These are phyloP conservation scores for Meira nashicola DNA, from an alignment of 1,284 basidiomycete species.

Conservation along the genomic window DNA sequence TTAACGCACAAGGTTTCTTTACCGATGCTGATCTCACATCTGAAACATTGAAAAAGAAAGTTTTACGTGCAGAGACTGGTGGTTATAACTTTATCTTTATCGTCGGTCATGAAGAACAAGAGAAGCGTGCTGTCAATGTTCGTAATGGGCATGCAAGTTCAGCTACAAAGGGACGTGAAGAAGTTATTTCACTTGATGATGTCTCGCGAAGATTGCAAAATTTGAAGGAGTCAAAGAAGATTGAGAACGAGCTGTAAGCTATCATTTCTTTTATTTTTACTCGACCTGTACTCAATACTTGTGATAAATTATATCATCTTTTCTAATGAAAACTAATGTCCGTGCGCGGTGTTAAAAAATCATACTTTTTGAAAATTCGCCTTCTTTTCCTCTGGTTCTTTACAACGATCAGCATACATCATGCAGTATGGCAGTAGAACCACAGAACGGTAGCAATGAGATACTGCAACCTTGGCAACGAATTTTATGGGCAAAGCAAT, in stretches of 20 bases:
- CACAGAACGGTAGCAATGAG: background rate
- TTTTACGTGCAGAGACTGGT: conserved; percentile 55
- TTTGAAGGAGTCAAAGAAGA: conserved; percentile 33
- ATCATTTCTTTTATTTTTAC: too few relatives aligned
- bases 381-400: background rate
- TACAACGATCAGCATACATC: too few relatives aligned
- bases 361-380: background rate
- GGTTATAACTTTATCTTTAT: conserved; percentile 89
- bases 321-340: too few relatives aligned
- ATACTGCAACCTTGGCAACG: conserved; percentile 62
- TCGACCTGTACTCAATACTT: too few relatives aligned
- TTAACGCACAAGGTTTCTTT: conserved; percentile 69
- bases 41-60: conserved; percentile 94
- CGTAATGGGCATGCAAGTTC: conserved; percentile 61
- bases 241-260: conserved; percentile 36
- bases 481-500: conserved; percentile 75
- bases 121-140: conserved; percentile 81
- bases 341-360: too few relatives aligned
- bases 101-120: conserved; percentile 87
- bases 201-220: conserved; percentile 24
- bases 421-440: too few relatives aligned
- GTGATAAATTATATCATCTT: too few relatives aligned
- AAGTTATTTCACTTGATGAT: conserved; percentile 42
- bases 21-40: conserved; percentile 88
- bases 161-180: conserved; percentile 44